Percentiles rank a stretch among this genome's conserved stretches.
These are phyloP conservation scores for Gossypium aridum DNA, from an alignment of 441 rosid species.

Conservation along the genomic window DNA sequence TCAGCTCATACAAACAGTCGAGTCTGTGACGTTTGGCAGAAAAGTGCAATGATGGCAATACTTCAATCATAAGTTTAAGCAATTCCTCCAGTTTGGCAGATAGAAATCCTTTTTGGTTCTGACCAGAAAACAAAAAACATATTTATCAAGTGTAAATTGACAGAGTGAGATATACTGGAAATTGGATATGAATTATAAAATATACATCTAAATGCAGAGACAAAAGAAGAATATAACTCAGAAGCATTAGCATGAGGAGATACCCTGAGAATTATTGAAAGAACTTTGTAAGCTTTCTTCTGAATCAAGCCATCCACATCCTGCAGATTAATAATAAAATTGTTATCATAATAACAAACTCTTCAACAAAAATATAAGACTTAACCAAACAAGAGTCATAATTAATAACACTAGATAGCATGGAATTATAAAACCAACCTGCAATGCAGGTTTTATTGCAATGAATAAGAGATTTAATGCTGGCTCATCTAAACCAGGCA, in stretches of 20 bases:
- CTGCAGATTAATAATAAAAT: constrained; percentile 37
- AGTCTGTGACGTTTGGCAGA: constrained; percentile 91
- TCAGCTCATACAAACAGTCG: constrained; percentile 75
- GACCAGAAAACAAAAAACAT: constrained; percentile 16
- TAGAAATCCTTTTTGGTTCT: constrained; percentile 54
- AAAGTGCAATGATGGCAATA: constrained; percentile 67
- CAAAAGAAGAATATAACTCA: not conserved
- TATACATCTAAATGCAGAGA: not conserved
- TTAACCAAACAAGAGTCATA: constrained; percentile 3
- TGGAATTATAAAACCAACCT: constrained; percentile 39
- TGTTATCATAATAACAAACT: constrained; percentile 3
- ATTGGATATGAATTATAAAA: not conserved
- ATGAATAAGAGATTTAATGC: constrained; percentile 46
- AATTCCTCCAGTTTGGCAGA: constrained; percentile 58
- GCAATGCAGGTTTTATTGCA: constrained; percentile 67
- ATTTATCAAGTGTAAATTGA: not conserved
- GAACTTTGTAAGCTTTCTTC: constrained; percentile 91
- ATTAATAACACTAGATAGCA: not conserved
- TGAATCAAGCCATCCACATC: constrained; percentile 67
- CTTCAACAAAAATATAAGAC: not conserved
- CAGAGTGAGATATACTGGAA: not conserved
- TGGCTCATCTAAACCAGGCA: constrained; percentile 61
- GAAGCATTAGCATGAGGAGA: not conserved
- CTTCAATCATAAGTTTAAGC: constrained; percentile 65
- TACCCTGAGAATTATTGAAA: constrained; percentile 76